Percentiles rank a stretch among this genome's conserved stretches.
Evolutionary conservation across 805 yeast genomes (phyloP).

Genomic region (Yamadazyma kitorensis): DNA sequence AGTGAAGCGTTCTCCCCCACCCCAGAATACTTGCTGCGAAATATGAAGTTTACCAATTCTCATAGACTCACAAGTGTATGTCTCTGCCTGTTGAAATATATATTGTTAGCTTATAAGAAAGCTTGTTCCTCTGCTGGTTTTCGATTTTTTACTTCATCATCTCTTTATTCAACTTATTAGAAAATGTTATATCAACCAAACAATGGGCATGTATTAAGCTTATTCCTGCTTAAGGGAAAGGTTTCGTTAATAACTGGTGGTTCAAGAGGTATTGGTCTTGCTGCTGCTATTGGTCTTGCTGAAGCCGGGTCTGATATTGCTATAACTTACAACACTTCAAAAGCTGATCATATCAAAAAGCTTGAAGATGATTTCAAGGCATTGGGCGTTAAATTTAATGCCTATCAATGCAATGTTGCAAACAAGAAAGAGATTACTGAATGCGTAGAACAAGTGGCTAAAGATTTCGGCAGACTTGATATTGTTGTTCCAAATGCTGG

Average conservation of each 20-base stretch:
- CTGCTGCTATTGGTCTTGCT: conserved; percentile 42
- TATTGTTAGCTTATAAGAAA: too few relatives aligned
- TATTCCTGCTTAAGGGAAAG: conserved; percentile 39
- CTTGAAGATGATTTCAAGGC: conserved; percentile 8
- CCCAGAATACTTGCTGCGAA: neutral
- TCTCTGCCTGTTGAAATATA: too few relatives aligned
- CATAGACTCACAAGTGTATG: too few relatives aligned
- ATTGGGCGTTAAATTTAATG: conserved; percentile 20
- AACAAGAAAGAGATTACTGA: conserved; percentile 30
- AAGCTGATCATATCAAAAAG: conserved; percentile 10
- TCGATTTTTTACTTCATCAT: too few relatives aligned
- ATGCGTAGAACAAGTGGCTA: conserved; percentile 27
- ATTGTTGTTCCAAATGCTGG: conserved; percentile 47
- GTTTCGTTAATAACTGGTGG: conserved; percentile 44
- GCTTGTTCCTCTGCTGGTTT: neutral
- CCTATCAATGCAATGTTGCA: conserved; percentile 43
- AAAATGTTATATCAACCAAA: conserved; percentile 15
- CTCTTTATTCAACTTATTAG: neutral
- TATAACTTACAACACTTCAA: conserved; percentile 25
- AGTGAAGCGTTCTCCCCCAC: neutral
- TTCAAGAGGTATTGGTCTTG: conserved; percentile 45
- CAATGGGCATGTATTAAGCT: conserved; percentile 25
- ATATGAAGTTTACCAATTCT: too few relatives aligned
- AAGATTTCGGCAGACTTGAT: conserved; percentile 36
- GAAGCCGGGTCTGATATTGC: conserved; percentile 41